Evolutionary conservation across 2,329 filamentous ascomycete genomes (phyloP).

Genomic region (Colletotrichum euphorbiae): DNA sequence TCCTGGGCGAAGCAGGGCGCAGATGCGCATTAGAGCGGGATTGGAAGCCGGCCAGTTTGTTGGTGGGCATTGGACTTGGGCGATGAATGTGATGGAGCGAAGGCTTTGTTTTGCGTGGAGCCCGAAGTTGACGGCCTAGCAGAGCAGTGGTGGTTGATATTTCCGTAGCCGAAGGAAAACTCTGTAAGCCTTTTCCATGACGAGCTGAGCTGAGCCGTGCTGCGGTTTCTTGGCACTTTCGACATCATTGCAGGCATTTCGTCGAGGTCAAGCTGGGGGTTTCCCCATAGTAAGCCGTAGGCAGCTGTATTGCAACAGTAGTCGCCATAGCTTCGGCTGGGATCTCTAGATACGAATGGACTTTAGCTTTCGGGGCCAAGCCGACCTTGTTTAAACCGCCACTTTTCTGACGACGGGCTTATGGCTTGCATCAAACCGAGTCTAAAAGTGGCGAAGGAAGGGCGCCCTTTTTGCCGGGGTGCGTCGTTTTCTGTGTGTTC

Average conservation of each 20-base stretch:
- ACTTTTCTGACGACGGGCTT: slow-evolving; percentile 32
- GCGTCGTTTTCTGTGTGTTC: slow-evolving; percentile 2
- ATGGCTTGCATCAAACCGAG: slow-evolving; percentile 29
- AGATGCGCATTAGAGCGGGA: neutral
- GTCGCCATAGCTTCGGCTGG: neutral
- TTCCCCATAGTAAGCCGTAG: no score
- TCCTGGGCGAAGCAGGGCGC: neutral
- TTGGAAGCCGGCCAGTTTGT: neutral
- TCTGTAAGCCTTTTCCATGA: no score
- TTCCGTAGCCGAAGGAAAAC: no score
- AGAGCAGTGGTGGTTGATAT: no score
- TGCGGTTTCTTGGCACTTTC: neutral
- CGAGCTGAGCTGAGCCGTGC: no score
- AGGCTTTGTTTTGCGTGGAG: slow-evolving; percentile 8
- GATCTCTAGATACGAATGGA: neutral
- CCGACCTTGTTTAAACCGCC: neutral
- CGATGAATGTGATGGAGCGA: slow-evolving; percentile 6
- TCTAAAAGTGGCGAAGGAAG: slow-evolving; percentile 32
- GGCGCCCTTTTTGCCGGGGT: slow-evolving; percentile 2
- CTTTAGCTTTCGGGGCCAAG: slow-evolving; percentile 1
- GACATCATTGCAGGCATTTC: neutral
- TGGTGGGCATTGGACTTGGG: neutral
- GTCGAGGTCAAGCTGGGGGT: no score
- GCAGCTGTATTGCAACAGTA: no score
- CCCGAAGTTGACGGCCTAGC: neutral